Percentiles rank a stretch among this genome's conserved stretches.
phyloP scores from a whole-genome alignment of 164 flowering plant species.

The Berberis vulgaris region DNA sequence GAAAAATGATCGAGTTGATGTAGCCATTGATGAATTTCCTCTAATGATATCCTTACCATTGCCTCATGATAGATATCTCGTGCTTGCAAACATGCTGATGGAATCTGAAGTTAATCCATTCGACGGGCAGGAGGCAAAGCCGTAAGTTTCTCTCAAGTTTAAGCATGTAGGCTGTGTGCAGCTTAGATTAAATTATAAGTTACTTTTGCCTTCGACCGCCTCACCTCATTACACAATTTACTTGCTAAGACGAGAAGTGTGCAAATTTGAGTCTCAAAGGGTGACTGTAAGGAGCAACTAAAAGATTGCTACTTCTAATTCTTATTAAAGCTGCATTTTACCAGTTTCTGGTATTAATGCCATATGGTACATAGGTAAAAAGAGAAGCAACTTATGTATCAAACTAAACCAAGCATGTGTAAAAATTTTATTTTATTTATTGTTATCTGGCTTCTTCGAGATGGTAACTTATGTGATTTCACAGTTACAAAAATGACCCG shows the following conservation, averaged over 20 bases:
- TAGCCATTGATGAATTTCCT: neutral
- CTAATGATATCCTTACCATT: neutral
- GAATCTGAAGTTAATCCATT: constrained; percentile 98
- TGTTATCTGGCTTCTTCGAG: neutral
- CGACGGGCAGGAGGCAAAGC: constrained; percentile 99
- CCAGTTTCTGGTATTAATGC: too few species aligned
- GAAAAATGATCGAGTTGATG: too few species aligned
- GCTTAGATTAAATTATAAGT: too few species aligned
- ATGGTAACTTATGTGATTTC: constrained; percentile 9
- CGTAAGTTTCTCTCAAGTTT: constrained; percentile 42
- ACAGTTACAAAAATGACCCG: constrained; percentile 95
- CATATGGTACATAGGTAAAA: too few species aligned
- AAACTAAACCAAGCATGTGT: neutral
- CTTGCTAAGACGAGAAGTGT: too few species aligned
- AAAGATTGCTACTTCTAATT: too few species aligned
- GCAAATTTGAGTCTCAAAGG: too few species aligned
- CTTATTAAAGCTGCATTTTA: too few species aligned
- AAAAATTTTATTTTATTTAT: neutral
- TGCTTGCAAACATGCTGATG: constrained; percentile 96
- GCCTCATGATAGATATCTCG: constrained; percentile 55
- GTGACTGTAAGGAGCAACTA: too few species aligned
- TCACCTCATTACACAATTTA: too few species aligned
- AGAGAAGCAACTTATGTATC: too few species aligned
- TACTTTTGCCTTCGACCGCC: too few species aligned
- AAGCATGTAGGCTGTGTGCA: neutral